Evolutionary conservation across 2,329 filamentous ascomycete genomes (phyloP).

Genomic region (Talaromyces sp.): DNA sequence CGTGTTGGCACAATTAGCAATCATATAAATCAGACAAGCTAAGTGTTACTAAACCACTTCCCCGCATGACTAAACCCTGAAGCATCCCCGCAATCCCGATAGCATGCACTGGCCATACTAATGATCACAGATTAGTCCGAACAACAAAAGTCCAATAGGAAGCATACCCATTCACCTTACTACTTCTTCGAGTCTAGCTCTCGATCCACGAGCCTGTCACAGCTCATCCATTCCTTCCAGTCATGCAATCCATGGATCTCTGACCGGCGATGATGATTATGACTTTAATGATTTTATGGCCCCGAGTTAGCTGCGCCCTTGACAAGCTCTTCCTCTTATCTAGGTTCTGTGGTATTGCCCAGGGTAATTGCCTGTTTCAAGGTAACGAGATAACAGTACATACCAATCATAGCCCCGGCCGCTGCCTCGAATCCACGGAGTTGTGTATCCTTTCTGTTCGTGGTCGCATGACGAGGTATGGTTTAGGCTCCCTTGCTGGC

Average conservation of each 20-base stretch:
- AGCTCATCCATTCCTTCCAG: not conserved
- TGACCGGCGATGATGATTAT: slow-evolving; percentile 5
- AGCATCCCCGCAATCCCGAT: slow-evolving; percentile 2
- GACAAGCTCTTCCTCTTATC: not conserved
- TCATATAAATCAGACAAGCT: not conserved
- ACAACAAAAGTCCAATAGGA: not conserved
- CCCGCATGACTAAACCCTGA: not conserved
- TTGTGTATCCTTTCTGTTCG: not conserved
- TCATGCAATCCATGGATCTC: not conserved
- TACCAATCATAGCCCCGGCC: not conserved
- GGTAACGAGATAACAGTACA: not conserved
- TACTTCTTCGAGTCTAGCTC: not conserved
- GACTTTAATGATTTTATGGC: not conserved
- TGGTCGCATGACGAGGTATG: slow-evolving; percentile 1
- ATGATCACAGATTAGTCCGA: not conserved
- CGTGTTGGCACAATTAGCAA: not conserved
- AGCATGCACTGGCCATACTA: not conserved
- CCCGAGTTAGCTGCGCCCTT: not conserved
- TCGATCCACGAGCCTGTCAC: slow-evolving; percentile 1
- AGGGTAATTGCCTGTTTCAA: too few species aligned
- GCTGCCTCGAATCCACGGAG: not conserved
- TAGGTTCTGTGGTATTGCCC: too few species aligned
- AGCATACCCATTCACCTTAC: not conserved
- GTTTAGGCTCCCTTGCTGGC: not conserved
- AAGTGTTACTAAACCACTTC: not conserved